Evolutionary conservation across 83 land plant species (phyloP).

Genomic region (Picea abies): DNA sequence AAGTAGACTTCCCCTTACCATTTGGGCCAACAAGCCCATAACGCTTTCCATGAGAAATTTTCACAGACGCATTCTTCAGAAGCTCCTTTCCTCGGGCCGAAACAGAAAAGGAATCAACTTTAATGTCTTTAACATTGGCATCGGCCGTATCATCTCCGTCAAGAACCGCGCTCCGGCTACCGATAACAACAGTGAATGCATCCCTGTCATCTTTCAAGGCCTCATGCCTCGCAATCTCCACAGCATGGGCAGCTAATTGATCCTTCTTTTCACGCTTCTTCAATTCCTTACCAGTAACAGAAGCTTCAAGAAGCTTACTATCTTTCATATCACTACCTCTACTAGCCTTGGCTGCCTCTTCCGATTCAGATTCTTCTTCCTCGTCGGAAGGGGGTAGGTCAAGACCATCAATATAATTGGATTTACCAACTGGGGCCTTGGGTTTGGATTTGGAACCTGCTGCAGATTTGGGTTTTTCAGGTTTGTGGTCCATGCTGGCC

Average conservation of each 20-base stretch:
- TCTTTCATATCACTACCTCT: conserved; percentile 29
- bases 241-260: conserved; percentile 54
- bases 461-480: conserved; percentile 51
- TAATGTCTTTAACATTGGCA: conserved; percentile 89
- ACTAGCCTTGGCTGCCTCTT: conserved; percentile 26
- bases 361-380: conserved; percentile 52
- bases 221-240: conserved; percentile 68
- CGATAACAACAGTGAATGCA: conserved; percentile 92
- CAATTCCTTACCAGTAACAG: conserved; percentile 61
- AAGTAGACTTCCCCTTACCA: conserved; percentile 92
- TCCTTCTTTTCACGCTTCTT: conserved; percentile 96
- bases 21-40: conserved; percentile 97
- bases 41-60: conserved; percentile 87
- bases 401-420: conserved; percentile 74
- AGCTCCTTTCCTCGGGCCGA: conserved; percentile 96
- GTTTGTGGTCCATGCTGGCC: conserved; percentile 57
- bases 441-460: conserved; percentile 46
- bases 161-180: conserved; percentile 54
- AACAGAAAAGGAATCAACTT: conserved; percentile 89
- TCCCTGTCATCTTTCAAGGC: conserved; percentile 86
- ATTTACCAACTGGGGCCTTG: conserved; percentile 17
- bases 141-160: conserved; percentile 76
- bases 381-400: conserved; percentile 98
- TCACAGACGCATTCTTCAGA: conserved; percentile 82
- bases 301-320: conserved; percentile 6